Base-by-base conservation (phyloP, 805 yeast genomes). In the Saturnispora mendoncae region DNA sequence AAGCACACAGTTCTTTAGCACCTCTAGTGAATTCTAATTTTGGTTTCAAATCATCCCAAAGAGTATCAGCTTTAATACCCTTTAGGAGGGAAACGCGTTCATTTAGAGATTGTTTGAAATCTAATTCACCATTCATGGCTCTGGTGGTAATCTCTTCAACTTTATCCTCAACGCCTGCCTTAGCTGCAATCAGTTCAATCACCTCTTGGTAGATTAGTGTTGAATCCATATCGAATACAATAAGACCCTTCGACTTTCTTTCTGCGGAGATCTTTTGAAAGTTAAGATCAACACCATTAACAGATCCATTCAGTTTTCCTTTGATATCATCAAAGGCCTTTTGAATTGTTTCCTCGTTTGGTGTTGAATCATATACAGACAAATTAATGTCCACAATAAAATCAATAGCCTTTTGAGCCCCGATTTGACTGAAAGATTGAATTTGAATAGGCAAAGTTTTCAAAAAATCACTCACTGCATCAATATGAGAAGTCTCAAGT, bases 51-150 rank as follows among this genome's bases (percentile, higher is more conserved):
- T 80, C 84, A 17, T 78, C 85, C 81, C 95, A 92, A 31, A 92
- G 71, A 14, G 70, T 64, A 6, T 72, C 64, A 7, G 85, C 72
- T 40, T 81, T 76, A 20, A 90, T 80, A 4, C 98, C 98, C 56
- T 78, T 78, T 47, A 92, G 68, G n/a, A 92, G 67, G 17, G 65
- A 61, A 7, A 86, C 97, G 43, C 99, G 73, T 56, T 76, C 76
- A 1, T 68, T 67, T 36, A 92, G 66, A 0, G 95, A 84, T 50
- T 83, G 84, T 47, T 74, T 77, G 68, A 92, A 92, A 58, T 92
- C 97, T 15, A 92, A 66, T 56, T 90, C 95, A 21, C 97, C 97
- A 53, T 90, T 88, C 99, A 92, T 92, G 17, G 98, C 97, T 20
- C 85, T 71, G 30, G 82, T 85, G 2, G 99, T 92, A 52, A 92